Percentiles rank a stretch among this genome's conserved stretches.
These are phyloP conservation scores for Dendrobium officinale DNA, from an alignment of 106 monocot genomes.

Conservation along the genomic window DNA sequence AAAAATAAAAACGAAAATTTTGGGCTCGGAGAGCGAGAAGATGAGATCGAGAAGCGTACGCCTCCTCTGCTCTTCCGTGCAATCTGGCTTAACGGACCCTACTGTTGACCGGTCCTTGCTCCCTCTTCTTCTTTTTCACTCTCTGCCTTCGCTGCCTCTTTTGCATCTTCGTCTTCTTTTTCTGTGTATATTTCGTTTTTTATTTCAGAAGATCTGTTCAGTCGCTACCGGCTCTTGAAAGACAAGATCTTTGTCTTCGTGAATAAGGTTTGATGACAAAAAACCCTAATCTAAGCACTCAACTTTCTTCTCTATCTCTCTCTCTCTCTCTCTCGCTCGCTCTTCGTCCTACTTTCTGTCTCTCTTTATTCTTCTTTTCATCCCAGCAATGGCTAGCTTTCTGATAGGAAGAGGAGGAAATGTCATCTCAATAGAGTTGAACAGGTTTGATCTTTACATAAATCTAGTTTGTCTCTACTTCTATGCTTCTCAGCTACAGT, in stretches of 20 bases:
- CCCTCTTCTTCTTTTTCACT: background rate
- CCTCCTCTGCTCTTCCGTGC: background rate
- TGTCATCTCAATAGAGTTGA: background rate
- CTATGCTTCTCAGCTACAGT: background rate
- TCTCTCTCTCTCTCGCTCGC: background rate
- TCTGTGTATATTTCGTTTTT: background rate
- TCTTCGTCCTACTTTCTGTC: background rate
- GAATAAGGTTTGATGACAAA: background rate
- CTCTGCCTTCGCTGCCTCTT: background rate
- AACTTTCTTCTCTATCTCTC: background rate
- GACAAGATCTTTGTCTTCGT: background rate
- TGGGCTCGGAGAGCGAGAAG: conserved; percentile 2
- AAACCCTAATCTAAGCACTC: background rate
- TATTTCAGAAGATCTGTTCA: background rate
- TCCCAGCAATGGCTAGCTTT: background rate
- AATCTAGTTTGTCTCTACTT: too few relatives aligned
- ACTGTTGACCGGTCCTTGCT: background rate
- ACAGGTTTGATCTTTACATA: background rate
- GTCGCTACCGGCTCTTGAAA: background rate
- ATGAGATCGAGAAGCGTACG: background rate
- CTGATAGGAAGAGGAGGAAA: background rate
- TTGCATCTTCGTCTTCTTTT: background rate
- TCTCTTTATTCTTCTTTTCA: background rate
- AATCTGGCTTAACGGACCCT: background rate
- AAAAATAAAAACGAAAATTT: background rate